These are phyloP conservation scores for Capronia epimyces DNA, from an alignment of 2,329 filamentous ascomycete genomes.

Conservation along the genomic window DNA sequence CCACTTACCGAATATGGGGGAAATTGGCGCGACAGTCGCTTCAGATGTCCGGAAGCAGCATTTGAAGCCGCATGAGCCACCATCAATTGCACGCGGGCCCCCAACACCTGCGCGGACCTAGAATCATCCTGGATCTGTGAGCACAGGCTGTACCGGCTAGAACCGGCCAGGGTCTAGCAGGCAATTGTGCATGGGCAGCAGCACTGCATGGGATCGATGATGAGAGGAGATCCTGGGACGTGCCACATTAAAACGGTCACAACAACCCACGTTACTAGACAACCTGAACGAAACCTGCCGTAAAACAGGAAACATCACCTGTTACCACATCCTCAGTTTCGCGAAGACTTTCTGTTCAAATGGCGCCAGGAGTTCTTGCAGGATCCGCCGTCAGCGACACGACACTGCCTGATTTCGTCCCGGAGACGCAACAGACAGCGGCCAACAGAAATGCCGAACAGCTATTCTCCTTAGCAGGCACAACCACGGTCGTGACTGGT, in stretches of 20 bases:
- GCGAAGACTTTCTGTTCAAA: not conserved
- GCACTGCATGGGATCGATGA: not conserved
- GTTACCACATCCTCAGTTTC: not conserved
- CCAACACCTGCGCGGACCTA: too few relatives aligned
- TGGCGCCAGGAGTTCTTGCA: conserved; percentile 7
- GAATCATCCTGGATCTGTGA: too few relatives aligned
- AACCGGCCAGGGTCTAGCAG: too few relatives aligned
- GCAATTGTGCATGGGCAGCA: not conserved
- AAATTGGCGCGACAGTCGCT: too few relatives aligned
- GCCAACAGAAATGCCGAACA: not conserved
- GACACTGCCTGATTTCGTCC: not conserved
- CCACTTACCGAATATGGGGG: too few relatives aligned
- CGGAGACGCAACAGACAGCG: conserved; percentile 4
- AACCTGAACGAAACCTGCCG: not conserved
- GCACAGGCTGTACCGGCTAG: too few relatives aligned
- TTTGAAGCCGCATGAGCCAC: too few relatives aligned
- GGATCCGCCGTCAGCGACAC: conserved; percentile 2
- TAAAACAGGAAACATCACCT: not conserved
- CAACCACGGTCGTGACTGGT: conserved; percentile 29
- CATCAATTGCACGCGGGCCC: too few relatives aligned
- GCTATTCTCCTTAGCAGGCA: conserved; percentile 45
- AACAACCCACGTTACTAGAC: not conserved
- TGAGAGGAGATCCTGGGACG: not conserved
- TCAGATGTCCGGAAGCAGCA: too few relatives aligned
- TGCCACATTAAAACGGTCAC: not conserved